A percentile compares a stretch with the other conserved stretches of the same genome.
These are phyloP conservation scores for Wickerhamomyces xylosicus DNA, from an alignment of 805 yeast species.

Conservation along the genomic window DNA sequence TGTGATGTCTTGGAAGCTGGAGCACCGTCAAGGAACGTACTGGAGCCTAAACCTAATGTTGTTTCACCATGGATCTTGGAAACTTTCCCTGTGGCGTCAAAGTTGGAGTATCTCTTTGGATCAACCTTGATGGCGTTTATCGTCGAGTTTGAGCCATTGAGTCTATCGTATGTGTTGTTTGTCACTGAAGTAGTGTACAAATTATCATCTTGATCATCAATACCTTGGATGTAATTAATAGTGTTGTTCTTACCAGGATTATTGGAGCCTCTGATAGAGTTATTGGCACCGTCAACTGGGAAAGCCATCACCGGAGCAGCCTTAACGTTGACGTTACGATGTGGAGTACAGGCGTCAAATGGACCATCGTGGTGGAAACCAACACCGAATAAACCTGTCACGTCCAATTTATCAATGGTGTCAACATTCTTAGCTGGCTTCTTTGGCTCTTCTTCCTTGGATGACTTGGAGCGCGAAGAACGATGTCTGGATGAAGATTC, in stretches of 20 bases:
- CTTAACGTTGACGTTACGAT: slow-evolving; percentile 66
- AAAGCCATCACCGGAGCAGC: slow-evolving; percentile 93
- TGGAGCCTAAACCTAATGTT: slow-evolving; percentile 82
- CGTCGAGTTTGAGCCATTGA: slow-evolving; percentile 8
- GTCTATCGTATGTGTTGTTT: slow-evolving; percentile 1
- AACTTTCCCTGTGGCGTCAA: slow-evolving; percentile 63
- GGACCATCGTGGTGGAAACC: slow-evolving; percentile 99
- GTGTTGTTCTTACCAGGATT: slow-evolving; percentile 50
- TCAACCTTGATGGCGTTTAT: slow-evolving; percentile 37
- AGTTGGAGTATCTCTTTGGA: slow-evolving; percentile 41
- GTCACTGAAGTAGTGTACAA: slow-evolving; percentile 16
- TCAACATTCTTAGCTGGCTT: slow-evolving; percentile 68
- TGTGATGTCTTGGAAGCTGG: slow-evolving; percentile 62
- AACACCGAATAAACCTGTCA: slow-evolving; percentile 88
- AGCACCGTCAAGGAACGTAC: slow-evolving; percentile 92
- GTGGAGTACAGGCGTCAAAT: slow-evolving; percentile 97
- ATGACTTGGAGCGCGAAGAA: slow-evolving; percentile 11
- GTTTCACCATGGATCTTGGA: slow-evolving; percentile 76
- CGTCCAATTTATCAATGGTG: slow-evolving; percentile 91
- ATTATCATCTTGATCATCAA: slow-evolving; percentile 23
- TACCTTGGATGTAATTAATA: slow-evolving; percentile 72
- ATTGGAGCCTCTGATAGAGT: slow-evolving; percentile 62
- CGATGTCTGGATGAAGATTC: slow-evolving; percentile 12
- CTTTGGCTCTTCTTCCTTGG: slow-evolving; percentile 29
- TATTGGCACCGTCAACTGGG: slow-evolving; percentile 93